Base-by-base conservation (phyloP, 2,329 filamentous ascomycete species). In the Lasiodiplodia theobromae region DNA sequence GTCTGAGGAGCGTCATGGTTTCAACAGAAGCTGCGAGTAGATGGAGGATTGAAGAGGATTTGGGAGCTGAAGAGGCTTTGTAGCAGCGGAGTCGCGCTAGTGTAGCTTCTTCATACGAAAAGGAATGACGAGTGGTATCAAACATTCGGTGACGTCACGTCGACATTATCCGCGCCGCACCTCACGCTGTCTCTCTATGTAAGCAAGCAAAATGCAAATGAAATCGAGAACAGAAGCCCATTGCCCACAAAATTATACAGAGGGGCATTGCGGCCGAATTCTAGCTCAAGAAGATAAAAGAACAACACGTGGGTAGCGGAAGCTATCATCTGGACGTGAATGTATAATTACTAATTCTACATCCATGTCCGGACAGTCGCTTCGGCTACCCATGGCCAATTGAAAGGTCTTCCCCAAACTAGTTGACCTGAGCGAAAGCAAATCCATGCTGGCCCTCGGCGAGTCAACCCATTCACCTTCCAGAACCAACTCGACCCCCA, bases 1-100 rank as follows among this genome's bases (percentile, higher is more conserved):
- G 70, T 67, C 76, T 76, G 37, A 79, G 68, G 69, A 76, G 73
- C 51, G 74, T 73, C 78, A 80, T 80, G 25, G 8, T 66, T 38
- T 38, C 23, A 34, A 49, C 60, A 69, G 28, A 7, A 21, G 12
- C 52, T 31, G 28, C 14, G 28, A 21, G 18, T 21, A 16, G 54
- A 14, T 37, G 34, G 8, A 11, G 54, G 7, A 23, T 18, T 53
- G 44, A 10, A 21, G 12, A 2, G 4, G 21, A 16, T 31, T 12
- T 8, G 23, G 12, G 37, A 10, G 4, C 12, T 16, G 10, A 28
- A 47, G 31, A 10, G n/a, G 51, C 18, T 66, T 54, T 54, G 51
- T 66, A 66, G 63, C 63, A 23, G 37, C 28, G n/a, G 44, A 8
- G 2, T 16, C n/a, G 31, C 44, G 60, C 60, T 64, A 64, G 31